Base-by-base conservation (phyloP, 106 monocot genomes). In the Xerophyta viscosa region DNA sequence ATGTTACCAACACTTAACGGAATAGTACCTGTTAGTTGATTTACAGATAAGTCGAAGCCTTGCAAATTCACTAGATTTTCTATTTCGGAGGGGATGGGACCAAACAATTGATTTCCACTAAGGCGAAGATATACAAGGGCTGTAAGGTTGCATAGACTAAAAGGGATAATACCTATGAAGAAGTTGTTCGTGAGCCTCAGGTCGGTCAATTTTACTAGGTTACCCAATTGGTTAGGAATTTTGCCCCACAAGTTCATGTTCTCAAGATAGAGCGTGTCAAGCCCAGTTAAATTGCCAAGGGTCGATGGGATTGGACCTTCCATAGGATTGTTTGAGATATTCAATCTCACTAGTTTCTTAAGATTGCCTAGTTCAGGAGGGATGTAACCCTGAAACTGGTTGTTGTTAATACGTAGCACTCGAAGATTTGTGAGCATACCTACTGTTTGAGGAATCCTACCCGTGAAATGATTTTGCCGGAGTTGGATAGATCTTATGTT, bases 301-400 rank as follows among this genome's bases (percentile, higher is more conserved):
- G 12, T 42, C 3, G 69, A 20, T 25, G 69, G 69, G 15, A 60
- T 61, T 8, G 68, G 15, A 24, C 59, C 65, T 18, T 31, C 26
- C 1, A 57, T 24, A 1, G 22, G 17, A 41, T 57, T n/a, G n/a
- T 31, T 8, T 4, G 9, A 17, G 4, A 53, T 6, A 12, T 9
- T 11, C 10, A 55, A 13, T 12, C 22, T 17, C 13, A 2, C 8
- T 10, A 55, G 19, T 9, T n/a, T 22, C n/a, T n/a, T n/a, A n/a
- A n/a, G n/a, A n/a, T n/a, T n/a, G n/a, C n/a, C n/a, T n/a, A n/a
- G 10, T 20, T 2, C 11, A 20, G 6, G 37, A 12, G 10, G 3
- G 52, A 52, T n/a, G 4, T 18, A 15, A 6, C 7, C 33, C 33
- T 4, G 33, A 33, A 9, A 42, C 0, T 7, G 2, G 0, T 11